Evolutionary conservation across 345 rosid genomes (phyloP).

Genomic region (Psidium friedrichsthalianum): DNA sequence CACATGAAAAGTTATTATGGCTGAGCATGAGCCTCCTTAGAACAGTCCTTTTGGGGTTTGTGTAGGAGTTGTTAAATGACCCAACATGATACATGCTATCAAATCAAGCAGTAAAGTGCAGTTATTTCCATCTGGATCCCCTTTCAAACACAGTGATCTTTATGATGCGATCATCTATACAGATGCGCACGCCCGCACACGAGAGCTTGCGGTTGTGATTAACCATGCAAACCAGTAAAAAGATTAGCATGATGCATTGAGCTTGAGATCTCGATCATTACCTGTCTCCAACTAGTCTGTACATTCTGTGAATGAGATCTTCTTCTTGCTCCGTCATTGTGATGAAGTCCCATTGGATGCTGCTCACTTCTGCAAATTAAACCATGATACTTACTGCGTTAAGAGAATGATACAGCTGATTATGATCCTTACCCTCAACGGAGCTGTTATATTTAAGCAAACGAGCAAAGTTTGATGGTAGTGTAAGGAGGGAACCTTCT

Average conservation of each 20-base stretch:
- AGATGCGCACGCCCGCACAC: not conserved
- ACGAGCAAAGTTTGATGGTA: not conserved
- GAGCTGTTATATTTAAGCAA: not conserved
- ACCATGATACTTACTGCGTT: not conserved
- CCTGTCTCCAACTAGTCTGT: conserved; percentile 49
- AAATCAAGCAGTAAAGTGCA: not conserved
- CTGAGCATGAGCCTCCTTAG: not conserved
- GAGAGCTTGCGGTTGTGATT: not conserved
- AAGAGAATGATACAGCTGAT: not conserved
- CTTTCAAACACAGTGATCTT: not conserved
- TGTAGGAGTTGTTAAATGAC: not conserved
- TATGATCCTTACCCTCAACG: not conserved
- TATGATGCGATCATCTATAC: not conserved
- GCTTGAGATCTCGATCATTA: not conserved
- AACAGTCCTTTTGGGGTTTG: not conserved
- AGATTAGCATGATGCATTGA: not conserved
- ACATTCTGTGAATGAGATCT: conserved; percentile 41
- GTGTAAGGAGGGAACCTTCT: not conserved
- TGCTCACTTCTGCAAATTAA: conserved; percentile 30
- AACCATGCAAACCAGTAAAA: not conserved
- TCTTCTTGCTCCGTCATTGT: conserved; percentile 43
- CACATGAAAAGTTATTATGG: not conserved
- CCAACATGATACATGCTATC: not conserved
- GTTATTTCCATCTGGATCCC: not conserved
- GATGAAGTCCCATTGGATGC: conserved; percentile 32